Base-by-base conservation (phyloP, 108 stramenopile species). In the Schizochytrium sp. region DNA sequence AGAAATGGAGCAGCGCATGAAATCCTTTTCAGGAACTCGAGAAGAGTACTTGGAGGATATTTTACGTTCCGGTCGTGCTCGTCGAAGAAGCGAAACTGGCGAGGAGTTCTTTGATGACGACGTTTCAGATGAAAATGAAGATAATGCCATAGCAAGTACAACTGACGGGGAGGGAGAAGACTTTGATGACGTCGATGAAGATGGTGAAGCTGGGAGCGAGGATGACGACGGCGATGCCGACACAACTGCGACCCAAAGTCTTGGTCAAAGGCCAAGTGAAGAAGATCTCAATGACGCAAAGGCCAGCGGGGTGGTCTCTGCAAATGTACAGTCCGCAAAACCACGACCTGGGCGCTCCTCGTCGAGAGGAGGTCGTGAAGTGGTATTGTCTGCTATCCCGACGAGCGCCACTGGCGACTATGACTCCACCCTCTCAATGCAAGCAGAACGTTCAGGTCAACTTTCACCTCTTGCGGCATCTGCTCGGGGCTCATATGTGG, bases 341-440 rank as follows among this genome's bases (percentile, higher is more conserved):
- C 28, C 28, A 28, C 28, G 28, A 28, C 59, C 59, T 19, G 19
- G 59, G 19, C 19, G 19, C 17, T 17, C 59, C 19, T 60, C 59
- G 0, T 19, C 59, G 17, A 17, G 19, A 60, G 59, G 19, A 19
- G 59, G 59, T 60, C 59, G n/a, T 19, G 59, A 60, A n/a, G 47
- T n/a, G 5, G 47, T 13, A 2, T 5, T 10, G 0, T 10, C 47
- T 38, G 53, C 15, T 8, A 10, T 88, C n/a, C 88, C 88, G 5
- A 61, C 72, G 15, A 88, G 72, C n/a, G 47, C 88, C 46, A 88
- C 64, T 5, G 46, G 73, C 28, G 42, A 76, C 72, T 76, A 46
- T 41, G 61, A 56, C 28, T 50, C 46, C 41, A 44, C 64, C 42
- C 19, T 10, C 12, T 38, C 40, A 69, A 38, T 38, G 12, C 64